Base-by-base conservation (phyloP, 495 filamentous ascomycete species). In the Terfezia boudieri region DNA sequence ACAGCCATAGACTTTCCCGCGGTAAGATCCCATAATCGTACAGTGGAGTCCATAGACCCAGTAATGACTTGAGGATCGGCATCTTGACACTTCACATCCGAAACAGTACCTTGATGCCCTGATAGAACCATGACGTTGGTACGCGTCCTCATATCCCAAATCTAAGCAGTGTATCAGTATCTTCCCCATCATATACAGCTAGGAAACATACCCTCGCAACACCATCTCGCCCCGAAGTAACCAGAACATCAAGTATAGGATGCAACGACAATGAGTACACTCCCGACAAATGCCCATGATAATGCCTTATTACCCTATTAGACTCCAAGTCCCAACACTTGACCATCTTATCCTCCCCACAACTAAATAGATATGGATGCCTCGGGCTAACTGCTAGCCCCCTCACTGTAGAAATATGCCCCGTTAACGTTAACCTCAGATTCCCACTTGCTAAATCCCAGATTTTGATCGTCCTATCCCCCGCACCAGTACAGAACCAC, bases 291-390 rank as follows among this genome's bases (percentile, higher is more conserved):
- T 99, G 92, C 16, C 92, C 92, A 69, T 99, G 92, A 68, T 96
- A 96, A 67, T 99, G 89, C 36, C 90, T 76, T 61, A 99, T 99
- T 54, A 99, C 92, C 68, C 93, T 94, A 67, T 99, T 99, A 8
- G 85, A 90, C 66, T 99, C 92, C 60, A 99, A 68, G 71, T 99
- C 92, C 92, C 92, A 99, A 71, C 92, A 96, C 69, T 96, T 96
- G 37, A 99, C 92, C 86, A 94, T 95, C 75, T 99, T 99, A 67
- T 99, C 92, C 68, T 99, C 92, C 52, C 84, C 92, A 61, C 92
- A 96, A 12, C 85, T 93, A 68, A 96, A 99, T 37, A 99, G 76
- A 66, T 99, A 99, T 2, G 92, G 92, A 67, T 99, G 92, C 52
- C 92, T 73, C 14, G 87, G 84, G 4, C 86, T 94, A 8, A 99